Evolutionary conservation across 805 yeast genomes (phyloP).

Genomic region (Metschnikowia sp.): DNA sequence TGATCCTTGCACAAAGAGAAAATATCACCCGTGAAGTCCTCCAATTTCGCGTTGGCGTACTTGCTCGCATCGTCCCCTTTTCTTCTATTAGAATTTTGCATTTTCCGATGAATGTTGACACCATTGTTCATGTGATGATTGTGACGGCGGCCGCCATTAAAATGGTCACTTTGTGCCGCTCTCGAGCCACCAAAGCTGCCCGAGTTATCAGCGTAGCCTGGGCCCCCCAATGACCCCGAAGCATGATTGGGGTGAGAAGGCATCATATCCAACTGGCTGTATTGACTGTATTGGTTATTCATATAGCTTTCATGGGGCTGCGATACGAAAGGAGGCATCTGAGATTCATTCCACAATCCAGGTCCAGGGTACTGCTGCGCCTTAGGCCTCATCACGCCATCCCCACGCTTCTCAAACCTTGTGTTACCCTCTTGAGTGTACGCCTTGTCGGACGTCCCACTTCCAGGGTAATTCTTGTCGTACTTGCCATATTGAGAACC

Average conservation of each 20-base stretch:
- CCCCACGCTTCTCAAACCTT: neutral
- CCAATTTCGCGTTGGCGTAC: slow-evolving; percentile 62
- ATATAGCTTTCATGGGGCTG: slow-evolving; percentile 2
- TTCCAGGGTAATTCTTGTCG: neutral
- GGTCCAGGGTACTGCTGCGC: slow-evolving; percentile 6
- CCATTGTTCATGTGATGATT: slow-evolving; percentile 19
- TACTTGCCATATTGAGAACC: neutral
- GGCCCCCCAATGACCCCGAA: neutral
- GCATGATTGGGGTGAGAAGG: neutral
- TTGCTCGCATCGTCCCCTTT: slow-evolving; percentile 68
- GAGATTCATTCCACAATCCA: slow-evolving; percentile 20
- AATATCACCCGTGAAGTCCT: slow-evolving; percentile 69
- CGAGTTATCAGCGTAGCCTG: neutral
- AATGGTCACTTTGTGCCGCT: slow-evolving; percentile 2
- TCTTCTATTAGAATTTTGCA: slow-evolving; percentile 30
- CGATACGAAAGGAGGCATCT: slow-evolving; percentile 1
- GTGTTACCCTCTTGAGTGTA: neutral
- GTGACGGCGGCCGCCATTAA: slow-evolving; percentile 8
- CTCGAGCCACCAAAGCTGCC: slow-evolving; percentile 6
- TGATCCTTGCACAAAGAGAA: slow-evolving; percentile 88
- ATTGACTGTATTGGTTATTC: slow-evolving; percentile 5
- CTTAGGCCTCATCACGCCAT: neutral
- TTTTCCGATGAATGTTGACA: slow-evolving; percentile 44
- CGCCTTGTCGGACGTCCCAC: neutral
- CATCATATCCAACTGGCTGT: neutral